Conservation (phyloP, 2,329 filamentous ascomycete genomes). For the Pochonia chlamydosporia region DNA sequence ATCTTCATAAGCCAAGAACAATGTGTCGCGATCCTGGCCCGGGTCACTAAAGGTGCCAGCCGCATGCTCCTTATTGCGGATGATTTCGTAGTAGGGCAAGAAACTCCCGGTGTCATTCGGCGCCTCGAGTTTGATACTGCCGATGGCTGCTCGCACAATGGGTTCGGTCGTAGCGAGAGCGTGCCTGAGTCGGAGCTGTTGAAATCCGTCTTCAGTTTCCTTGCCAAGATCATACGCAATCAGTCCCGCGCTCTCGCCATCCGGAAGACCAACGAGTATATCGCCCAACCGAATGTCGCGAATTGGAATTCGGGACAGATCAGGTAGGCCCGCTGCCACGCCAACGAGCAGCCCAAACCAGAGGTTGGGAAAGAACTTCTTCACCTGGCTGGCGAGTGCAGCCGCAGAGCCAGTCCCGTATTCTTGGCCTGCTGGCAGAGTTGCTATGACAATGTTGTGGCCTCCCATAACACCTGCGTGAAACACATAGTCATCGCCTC, state of each 20-base stretch:
- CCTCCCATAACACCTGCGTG: conserved; percentile 27
- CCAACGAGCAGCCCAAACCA: conserved; percentile 33
- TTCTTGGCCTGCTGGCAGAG: conserved; percentile 25
- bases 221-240: conserved; percentile 23
- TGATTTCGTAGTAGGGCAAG: background rate
- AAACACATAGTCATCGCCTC: conserved; percentile 31
- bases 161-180: background rate
- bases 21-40: background rate
- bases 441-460: conserved; percentile 31
- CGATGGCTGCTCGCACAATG: background rate
- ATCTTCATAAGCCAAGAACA: background rate
- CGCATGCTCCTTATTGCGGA: background rate
- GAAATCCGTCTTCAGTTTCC: conserved; percentile 11
- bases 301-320: conserved; percentile 13
- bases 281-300: conserved; percentile 29
- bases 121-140: background rate
- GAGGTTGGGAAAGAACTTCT: conserved; percentile 28
- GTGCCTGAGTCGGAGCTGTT: conserved; percentile 11
- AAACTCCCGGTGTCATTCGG: background rate
- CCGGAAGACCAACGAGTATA: conserved; percentile 23
- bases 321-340: conserved; percentile 30
- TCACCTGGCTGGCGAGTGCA: conserved; percentile 27
- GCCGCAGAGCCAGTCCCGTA: conserved; percentile 29
- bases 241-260: conserved; percentile 16
- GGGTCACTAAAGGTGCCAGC: background rate